These are phyloP conservation scores for Collybia mongolica DNA, from an alignment of 768 basidiomycete species.

Conservation along the genomic window DNA sequence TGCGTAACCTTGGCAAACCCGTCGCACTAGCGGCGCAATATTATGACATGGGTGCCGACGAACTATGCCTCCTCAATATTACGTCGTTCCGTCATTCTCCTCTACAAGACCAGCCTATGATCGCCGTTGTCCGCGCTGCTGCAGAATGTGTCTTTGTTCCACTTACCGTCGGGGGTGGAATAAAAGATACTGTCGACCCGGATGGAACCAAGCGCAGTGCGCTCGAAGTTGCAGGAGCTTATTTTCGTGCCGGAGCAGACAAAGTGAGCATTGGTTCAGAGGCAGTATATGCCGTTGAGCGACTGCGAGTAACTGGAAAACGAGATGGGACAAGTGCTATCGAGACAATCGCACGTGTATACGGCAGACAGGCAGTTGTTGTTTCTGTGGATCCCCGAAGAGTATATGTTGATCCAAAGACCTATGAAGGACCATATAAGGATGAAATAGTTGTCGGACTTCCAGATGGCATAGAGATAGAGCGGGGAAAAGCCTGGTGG, in stretches of 20 bases:
- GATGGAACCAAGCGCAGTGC: slow-evolving; percentile 88
- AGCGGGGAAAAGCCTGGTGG: slow-evolving; percentile 88
- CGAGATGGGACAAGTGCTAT: slow-evolving; percentile 82
- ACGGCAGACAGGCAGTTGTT: slow-evolving; percentile 96
- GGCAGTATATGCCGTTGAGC: slow-evolving; percentile 92
- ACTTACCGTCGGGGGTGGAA: slow-evolving; percentile 97
- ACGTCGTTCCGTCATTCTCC: slow-evolving; percentile 98
- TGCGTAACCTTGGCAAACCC: slow-evolving; percentile 97
- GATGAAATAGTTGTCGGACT: slow-evolving; percentile 57
- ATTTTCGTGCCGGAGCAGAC: slow-evolving; percentile 97
- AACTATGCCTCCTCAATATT: slow-evolving; percentile 97
- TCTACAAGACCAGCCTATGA: slow-evolving; percentile 95
- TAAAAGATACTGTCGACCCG: slow-evolving; percentile 94
- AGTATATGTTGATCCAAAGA: slow-evolving; percentile 67
- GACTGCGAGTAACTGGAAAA: slow-evolving; percentile 51
- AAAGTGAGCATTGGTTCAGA: slow-evolving; percentile 98
- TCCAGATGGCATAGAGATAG: slow-evolving; percentile 46
- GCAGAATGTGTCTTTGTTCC: slow-evolving; percentile 93
- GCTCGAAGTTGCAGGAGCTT: slow-evolving; percentile 91
- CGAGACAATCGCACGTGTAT: slow-evolving; percentile 85
- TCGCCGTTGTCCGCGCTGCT: slow-evolving; percentile 88
- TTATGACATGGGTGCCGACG: slow-evolving; percentile 88
- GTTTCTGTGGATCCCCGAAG: slow-evolving; percentile 94
- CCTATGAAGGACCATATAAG: slow-evolving; percentile 69
- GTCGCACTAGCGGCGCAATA: slow-evolving; percentile 88